Percentiles rank a stretch among this genome's conserved stretches.
Evolutionary conservation across 2,329 filamentous ascomycete genomes (phyloP).

Genomic region (Diaporthe sp.): DNA sequence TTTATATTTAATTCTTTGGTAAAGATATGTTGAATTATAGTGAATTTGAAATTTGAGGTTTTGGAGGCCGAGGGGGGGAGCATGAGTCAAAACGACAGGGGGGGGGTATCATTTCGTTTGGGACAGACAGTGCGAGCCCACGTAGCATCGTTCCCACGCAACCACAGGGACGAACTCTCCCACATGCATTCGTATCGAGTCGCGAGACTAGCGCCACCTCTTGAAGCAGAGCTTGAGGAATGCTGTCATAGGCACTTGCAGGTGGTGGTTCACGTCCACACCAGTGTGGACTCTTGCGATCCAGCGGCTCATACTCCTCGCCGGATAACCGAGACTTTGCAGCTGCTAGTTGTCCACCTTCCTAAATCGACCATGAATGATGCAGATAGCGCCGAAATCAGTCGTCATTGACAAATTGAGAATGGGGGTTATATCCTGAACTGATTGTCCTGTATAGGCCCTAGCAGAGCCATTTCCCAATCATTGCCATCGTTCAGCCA

Average conservation of each 20-base stretch:
- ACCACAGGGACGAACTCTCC: neutral
- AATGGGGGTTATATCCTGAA: neutral
- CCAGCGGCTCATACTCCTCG: neutral
- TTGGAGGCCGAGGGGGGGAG: too few species aligned
- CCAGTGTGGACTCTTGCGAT: neutral
- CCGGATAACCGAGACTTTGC: neutral
- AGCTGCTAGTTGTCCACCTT: conserved; percentile 1
- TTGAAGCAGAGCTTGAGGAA: neutral
- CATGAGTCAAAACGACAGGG: too few species aligned
- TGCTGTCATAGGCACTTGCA: neutral
- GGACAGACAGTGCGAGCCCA: neutral
- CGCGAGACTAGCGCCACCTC: neutral
- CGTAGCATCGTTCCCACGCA: neutral
- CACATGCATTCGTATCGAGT: too few species aligned
- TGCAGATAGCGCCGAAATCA: neutral
- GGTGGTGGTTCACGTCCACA: neutral
- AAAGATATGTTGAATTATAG: too few species aligned
- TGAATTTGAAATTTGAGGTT: too few species aligned
- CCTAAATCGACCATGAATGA: neutral
- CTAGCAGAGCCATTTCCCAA: conserved; percentile 29
- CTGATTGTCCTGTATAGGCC: conserved; percentile 20
- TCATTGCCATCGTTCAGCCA: conserved; percentile 41
- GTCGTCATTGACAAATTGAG: neutral
- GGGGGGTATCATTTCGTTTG: too few species aligned
- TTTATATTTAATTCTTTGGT: too few species aligned